Evolutionary conservation across 345 rosid genomes (phyloP), one percentile per base, ranked within the genome.

Genomic region (Anacardium occidentale): DNA sequence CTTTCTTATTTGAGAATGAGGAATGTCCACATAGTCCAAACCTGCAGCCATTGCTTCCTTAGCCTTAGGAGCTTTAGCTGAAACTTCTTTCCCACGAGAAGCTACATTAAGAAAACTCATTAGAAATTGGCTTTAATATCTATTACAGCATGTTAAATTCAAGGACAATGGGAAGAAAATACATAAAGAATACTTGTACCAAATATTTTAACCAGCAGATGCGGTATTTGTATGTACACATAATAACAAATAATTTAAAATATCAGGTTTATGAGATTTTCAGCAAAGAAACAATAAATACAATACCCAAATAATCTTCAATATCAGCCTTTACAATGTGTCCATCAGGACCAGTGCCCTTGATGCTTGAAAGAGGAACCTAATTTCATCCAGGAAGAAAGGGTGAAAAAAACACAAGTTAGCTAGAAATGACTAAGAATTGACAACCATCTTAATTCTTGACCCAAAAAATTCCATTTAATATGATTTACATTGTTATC

Each of bases 1-100:
- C 99, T 95, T 95, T 79, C 99, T 83, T 81, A 95, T 92, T 76
- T 95, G 98, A 66, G 97, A 75, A 82, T 84, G 97, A 71, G 99
- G 97, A 77, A 92, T 86, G 77, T 92, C 98, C 34, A 85, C 85
- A 59, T 95, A 95, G 80, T 95, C 98, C 72, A 95, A 66, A 78
- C 82, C 73, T 80, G 89, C 78, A 80, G 72, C 81, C 60, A 82
- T 45, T 14, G 78, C 71, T 69, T 76, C 89, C 77, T 77, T 85
- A 55, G 76, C 42, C 83, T 79, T 85, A 51, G 95, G 74, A 61
- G 86, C 71, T 60, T 81, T 71, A 1, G 90, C 89, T 66, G 90
- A 71, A 82, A 75, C 89, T 79, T 83, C 91, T 84, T 89, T 88
- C 32, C 86, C 83, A 45, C 86, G 78, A 68, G 96, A 89, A 85